Percentiles rank a stretch among this genome's conserved stretches.
Conservation (phyloP, 1,284 basidiomycete species). For the Takashimella tepidaria region DNA sequence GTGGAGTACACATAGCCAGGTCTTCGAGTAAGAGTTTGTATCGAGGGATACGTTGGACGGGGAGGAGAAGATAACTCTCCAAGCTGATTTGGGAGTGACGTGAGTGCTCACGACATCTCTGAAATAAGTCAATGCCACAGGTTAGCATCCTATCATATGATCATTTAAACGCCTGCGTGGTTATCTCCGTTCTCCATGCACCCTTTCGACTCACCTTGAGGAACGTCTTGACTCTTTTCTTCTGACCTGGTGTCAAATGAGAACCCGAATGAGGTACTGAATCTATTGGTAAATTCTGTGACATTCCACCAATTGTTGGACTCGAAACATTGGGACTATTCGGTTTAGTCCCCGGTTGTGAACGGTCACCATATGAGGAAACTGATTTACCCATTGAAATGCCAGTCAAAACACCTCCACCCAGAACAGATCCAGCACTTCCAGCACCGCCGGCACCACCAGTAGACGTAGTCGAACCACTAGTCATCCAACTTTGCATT, state of each 20-base stretch:
- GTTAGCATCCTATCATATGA: background rate
- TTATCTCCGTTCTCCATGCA: too few species aligned
- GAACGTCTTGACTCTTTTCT: slow-evolving; percentile 78
- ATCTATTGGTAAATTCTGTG: slow-evolving; percentile 54
- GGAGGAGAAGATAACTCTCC: slow-evolving; percentile 89
- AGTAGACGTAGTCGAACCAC: too few species aligned
- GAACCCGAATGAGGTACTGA: slow-evolving; percentile 28
- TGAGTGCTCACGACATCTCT: slow-evolving; percentile 71
- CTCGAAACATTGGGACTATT: slow-evolving; percentile 59
- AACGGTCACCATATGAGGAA: slow-evolving; percentile 10
- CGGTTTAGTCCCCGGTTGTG: slow-evolving; percentile 26
- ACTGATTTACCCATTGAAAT: slow-evolving; percentile 17
- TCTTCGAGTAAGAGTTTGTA: slow-evolving; percentile 91
- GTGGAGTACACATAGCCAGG: slow-evolving; percentile 74
- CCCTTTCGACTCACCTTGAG: slow-evolving; percentile 59
- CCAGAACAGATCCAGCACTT: background rate
- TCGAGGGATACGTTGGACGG: slow-evolving; percentile 92
- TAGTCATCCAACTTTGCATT: slow-evolving; percentile 65
- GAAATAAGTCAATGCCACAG: slow-evolving; percentile 7
- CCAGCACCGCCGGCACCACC: background rate
- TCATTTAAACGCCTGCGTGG: too few species aligned
- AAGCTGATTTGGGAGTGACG: slow-evolving; percentile 93
- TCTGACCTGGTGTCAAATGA: slow-evolving; percentile 62
- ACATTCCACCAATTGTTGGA: slow-evolving; percentile 56
- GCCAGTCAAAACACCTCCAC: background rate